A percentile compares a stretch with the other conserved stretches of the same genome.
These are phyloP conservation scores for Geotrichum siamense DNA, from an alignment of 1,139 yeast species.

Conservation along the genomic window DNA sequence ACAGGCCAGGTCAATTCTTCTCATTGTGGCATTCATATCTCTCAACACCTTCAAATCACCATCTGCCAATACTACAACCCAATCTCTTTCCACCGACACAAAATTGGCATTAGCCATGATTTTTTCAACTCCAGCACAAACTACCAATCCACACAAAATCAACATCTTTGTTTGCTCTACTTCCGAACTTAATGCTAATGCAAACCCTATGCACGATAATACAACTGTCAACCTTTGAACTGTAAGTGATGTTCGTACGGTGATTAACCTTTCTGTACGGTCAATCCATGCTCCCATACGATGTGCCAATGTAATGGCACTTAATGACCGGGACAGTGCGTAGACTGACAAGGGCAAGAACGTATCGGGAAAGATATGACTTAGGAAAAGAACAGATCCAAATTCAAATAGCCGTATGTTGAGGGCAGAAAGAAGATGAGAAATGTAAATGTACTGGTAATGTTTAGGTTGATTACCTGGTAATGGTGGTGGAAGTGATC, in stretches of 20 bases:
- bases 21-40: slow-evolving; percentile 32
- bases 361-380: slow-evolving; percentile 30
- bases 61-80: slow-evolving; percentile 38
- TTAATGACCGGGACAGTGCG: slow-evolving; percentile 29
- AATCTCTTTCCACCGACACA: slow-evolving; percentile 38
- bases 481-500: too few relatives aligned
- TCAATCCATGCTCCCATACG: slow-evolving; percentile 29
- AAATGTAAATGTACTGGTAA: slow-evolving; percentile 24
- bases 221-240: slow-evolving; percentile 33
- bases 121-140: slow-evolving; percentile 34
- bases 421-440: slow-evolving; percentile 36
- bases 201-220: slow-evolving; percentile 25
- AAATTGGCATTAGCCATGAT: slow-evolving; percentile 34
- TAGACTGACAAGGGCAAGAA: slow-evolving; percentile 33
- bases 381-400: slow-evolving; percentile 34
- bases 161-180: too few relatives aligned
- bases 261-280: slow-evolving; percentile 27
- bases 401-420: slow-evolving; percentile 35
- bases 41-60: slow-evolving; percentile 26
- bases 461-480: too few relatives aligned
- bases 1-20: slow-evolving; percentile 36
- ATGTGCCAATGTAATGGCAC: slow-evolving; percentile 31
- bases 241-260: slow-evolving; percentile 32
- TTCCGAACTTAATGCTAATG: slow-evolving; percentile 20
- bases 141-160: slow-evolving; percentile 16